Percentiles rank a stretch among this genome's conserved stretches.
Conservation (phyloP, 768 basidiomycete genomes). For the Roridomyces roridus region DNA sequence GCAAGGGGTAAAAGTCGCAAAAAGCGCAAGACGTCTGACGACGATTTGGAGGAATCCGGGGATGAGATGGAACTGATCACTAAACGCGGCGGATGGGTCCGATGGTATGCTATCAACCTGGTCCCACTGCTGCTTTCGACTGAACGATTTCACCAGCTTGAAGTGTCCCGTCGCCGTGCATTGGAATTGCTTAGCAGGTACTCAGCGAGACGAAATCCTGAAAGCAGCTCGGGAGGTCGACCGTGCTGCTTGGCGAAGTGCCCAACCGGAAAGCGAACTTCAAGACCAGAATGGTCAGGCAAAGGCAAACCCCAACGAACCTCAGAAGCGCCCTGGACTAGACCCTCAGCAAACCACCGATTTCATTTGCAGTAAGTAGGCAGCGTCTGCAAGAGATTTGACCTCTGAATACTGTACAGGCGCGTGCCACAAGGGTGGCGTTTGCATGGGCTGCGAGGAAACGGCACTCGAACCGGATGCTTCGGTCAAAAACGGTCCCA, state of each 20-base stretch:
- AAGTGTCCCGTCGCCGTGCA: constrained; percentile 81
- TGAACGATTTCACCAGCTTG: constrained; percentile 50
- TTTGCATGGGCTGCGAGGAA: constrained; percentile 80
- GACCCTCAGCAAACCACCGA: constrained; percentile 69
- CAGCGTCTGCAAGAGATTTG: too few species aligned
- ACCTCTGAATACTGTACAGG: constrained; percentile 33
- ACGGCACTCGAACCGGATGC: constrained; percentile 56
- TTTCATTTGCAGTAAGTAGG: constrained; percentile 68
- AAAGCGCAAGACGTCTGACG: constrained; percentile 47
- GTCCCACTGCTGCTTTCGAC: neutral
- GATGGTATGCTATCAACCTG: constrained; percentile 55
- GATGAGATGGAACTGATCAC: constrained; percentile 58
- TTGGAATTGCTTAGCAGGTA: constrained; percentile 73
- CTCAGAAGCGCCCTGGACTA: constrained; percentile 54
- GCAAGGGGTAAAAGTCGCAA: constrained; percentile 46
- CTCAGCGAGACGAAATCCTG: constrained; percentile 75
- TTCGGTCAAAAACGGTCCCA: constrained; percentile 22
- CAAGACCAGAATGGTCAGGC: constrained; percentile 27
- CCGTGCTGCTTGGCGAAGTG: constrained; percentile 41
- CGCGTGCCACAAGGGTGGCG: constrained; percentile 73
- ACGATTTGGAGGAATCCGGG: constrained; percentile 58
- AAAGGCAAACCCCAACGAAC: constrained; percentile 33
- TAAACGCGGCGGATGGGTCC: constrained; percentile 80
- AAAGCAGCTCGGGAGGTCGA: constrained; percentile 67
- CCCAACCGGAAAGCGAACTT: constrained; percentile 30